Conservation (phyloP, 768 basidiomycete genomes). For the Boletus insuetus region DNA sequence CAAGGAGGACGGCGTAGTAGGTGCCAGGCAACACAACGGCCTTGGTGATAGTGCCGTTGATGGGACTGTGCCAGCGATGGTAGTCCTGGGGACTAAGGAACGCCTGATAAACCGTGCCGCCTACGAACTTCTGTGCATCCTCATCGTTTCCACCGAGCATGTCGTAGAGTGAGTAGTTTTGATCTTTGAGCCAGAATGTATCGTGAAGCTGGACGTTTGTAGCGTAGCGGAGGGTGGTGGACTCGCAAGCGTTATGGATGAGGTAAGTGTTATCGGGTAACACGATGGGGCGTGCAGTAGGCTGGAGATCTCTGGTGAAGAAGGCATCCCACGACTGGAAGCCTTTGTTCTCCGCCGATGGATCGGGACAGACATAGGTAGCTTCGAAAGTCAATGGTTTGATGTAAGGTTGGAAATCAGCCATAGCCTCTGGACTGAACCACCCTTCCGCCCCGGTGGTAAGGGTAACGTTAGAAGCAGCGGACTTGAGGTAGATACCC, state of each 20-base stretch:
- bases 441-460: not conserved
- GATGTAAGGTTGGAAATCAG: not conserved
- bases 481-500: not conserved
- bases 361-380: not conserved
- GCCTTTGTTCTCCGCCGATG: not conserved
- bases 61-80: constrained; percentile 3
- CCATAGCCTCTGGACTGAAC: not conserved
- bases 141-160: constrained; percentile 39
- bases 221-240: constrained; percentile 36
- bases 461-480: constrained; percentile 3
- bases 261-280: not conserved
- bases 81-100: too few relatives aligned
- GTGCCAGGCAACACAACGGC: constrained; percentile 30
- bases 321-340: not conserved
- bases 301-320: not conserved
- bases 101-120: constrained; percentile 38
- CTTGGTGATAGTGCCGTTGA: constrained; percentile 37
- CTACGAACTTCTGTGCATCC: constrained; percentile 38
- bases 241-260: constrained; percentile 49
- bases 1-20: constrained; percentile 10
- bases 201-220: constrained; percentile 40
- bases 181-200: constrained; percentile 56
- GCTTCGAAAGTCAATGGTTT: not conserved
- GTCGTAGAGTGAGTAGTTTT: constrained; percentile 56
- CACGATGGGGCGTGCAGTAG: not conserved